Evolutionary conservation across 768 basidiomycete species (phyloP).

Genomic region (Hebeloma cylindrosporum): DNA sequence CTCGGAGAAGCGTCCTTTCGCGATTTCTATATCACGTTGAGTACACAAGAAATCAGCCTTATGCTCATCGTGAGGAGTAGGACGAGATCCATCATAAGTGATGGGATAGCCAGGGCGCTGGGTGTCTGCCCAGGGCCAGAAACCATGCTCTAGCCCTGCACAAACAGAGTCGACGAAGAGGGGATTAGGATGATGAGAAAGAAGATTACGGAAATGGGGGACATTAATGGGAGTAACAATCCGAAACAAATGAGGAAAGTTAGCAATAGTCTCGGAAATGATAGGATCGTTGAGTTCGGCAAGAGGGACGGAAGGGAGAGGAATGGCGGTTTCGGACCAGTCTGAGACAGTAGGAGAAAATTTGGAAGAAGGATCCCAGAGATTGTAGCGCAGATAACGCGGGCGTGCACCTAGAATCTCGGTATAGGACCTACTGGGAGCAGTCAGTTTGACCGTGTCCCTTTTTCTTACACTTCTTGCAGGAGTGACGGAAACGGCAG

Average conservation of each 20-base stretch:
- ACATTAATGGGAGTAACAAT: constrained; percentile 31
- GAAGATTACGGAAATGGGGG: constrained; percentile 15
- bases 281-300: constrained; percentile 14
- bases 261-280: constrained; percentile 21
- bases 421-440: neutral
- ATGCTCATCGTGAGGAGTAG: constrained; percentile 11
- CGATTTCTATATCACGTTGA: constrained; percentile 24
- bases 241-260: constrained; percentile 32
- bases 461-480: constrained; percentile 10
- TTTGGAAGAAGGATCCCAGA: constrained; percentile 7
- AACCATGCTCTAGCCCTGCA: constrained; percentile 32
- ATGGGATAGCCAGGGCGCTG: constrained; percentile 6
- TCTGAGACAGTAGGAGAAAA: constrained; percentile 15
- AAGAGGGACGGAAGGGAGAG: constrained; percentile 16
- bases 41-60: constrained; percentile 23
- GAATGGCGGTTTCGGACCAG: constrained; percentile 17
- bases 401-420: too few relatives aligned
- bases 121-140: constrained; percentile 44
- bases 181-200: constrained; percentile 39
- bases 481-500: constrained; percentile 25
- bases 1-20: constrained; percentile 19
- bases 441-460: constrained; percentile 8
- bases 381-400: constrained; percentile 15
- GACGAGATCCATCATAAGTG: neutral
- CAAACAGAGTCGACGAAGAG: constrained; percentile 36